Evolutionary conservation across 139 green algal species (phyloP).

Genomic region (Chlorella ohadii): DNA sequence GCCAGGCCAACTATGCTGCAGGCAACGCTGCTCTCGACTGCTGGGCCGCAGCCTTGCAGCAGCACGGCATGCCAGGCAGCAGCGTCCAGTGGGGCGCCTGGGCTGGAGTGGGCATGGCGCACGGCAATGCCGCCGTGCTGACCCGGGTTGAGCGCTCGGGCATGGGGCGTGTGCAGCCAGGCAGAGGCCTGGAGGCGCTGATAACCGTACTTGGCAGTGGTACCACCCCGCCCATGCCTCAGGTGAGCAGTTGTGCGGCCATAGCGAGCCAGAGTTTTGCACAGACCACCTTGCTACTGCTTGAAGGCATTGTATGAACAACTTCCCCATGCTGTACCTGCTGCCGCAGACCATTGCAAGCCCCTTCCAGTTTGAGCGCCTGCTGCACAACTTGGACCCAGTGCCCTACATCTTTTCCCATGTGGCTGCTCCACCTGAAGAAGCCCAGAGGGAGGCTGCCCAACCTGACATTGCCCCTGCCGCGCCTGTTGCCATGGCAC

Average conservation of each 20-base stretch:
- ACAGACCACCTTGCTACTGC: background rate
- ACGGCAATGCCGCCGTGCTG: background rate
- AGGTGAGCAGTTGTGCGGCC: background rate
- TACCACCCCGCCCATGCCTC: too few species aligned
- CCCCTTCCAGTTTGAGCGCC: background rate
- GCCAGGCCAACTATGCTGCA: constrained; percentile 68
- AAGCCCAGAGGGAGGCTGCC: background rate
- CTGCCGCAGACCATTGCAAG: background rate
- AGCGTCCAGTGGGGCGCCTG: constrained; percentile 82
- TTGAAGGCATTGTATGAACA: too few species aligned
- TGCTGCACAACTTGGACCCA: background rate
- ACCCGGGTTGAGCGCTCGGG: background rate
- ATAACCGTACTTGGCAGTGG: background rate
- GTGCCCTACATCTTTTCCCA: background rate
- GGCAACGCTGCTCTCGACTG: constrained; percentile 73
- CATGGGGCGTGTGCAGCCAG: background rate
- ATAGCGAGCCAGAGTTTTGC: too few species aligned
- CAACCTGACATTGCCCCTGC: background rate
- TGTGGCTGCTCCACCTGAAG: background rate
- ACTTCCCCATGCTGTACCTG: too few species aligned
- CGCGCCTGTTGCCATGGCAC: too few species aligned
- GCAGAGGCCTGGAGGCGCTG: background rate
- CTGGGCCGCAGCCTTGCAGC: background rate
- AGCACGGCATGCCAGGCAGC: constrained; percentile 39
- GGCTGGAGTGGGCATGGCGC: constrained; percentile 73